Conservation (phyloP, 1,284 basidiomycete species). For the Bothia castanella region DNA sequence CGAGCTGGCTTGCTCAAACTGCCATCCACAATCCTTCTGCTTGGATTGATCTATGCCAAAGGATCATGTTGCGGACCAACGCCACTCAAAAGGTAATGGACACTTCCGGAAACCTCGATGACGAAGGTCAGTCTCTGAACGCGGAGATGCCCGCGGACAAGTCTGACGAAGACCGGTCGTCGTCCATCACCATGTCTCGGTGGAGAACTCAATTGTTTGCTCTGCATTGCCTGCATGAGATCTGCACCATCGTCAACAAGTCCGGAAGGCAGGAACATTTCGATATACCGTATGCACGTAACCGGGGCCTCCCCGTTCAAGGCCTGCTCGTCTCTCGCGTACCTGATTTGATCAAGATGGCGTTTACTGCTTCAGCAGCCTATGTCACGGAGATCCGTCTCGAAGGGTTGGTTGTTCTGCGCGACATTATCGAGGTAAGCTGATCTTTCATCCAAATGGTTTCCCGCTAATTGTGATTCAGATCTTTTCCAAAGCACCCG, state of each 20-base stretch:
- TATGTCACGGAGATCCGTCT: slow-evolving; percentile 93
- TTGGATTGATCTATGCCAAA: slow-evolving; percentile 97
- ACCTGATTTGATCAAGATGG: slow-evolving; percentile 94
- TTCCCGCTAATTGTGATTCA: slow-evolving; percentile 32
- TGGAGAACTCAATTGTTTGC: slow-evolving; percentile 98
- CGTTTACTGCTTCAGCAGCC: slow-evolving; percentile 94
- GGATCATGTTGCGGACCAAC: slow-evolving; percentile 90
- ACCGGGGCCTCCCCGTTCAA: slow-evolving; percentile 42
- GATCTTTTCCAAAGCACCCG: slow-evolving; percentile 83
- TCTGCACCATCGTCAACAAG: slow-evolving; percentile 72
- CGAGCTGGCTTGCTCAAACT: slow-evolving; percentile 95
- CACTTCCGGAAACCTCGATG: slow-evolving; percentile 71
- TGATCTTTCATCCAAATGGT: neutral
- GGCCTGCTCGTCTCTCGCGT: slow-evolving; percentile 77
- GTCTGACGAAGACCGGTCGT: slow-evolving; percentile 34
- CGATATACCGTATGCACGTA: slow-evolving; percentile 64
- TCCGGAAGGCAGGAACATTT: slow-evolving; percentile 81
- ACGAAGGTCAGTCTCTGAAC: slow-evolving; percentile 88
- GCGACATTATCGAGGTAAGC: slow-evolving; percentile 87
- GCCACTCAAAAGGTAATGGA: slow-evolving; percentile 73
- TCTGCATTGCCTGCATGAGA: slow-evolving; percentile 86
- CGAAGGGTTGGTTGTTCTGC: slow-evolving; percentile 86
- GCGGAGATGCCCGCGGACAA: slow-evolving; percentile 40
- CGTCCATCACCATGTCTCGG: slow-evolving; percentile 60
- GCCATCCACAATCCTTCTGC: slow-evolving; percentile 90